phyloP scores from a whole-genome alignment of 768 basidiomycete genomes.

The Rhodotorula diobovata region DNA sequence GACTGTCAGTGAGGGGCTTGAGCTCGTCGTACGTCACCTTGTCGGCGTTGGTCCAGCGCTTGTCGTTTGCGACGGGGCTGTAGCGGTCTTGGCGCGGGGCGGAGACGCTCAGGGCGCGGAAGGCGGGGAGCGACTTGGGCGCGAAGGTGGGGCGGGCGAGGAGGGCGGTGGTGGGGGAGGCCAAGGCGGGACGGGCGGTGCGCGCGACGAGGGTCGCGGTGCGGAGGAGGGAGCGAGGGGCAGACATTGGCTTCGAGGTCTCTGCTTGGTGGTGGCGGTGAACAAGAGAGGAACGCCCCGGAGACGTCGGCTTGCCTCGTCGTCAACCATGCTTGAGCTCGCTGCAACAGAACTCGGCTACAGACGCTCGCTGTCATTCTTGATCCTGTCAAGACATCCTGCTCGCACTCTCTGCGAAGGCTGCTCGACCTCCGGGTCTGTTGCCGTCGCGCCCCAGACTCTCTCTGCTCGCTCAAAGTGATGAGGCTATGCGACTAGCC shows the following conservation, averaged over 20 bases:
- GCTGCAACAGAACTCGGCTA: too few species aligned
- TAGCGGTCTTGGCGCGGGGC: neutral
- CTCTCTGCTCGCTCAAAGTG: too few species aligned
- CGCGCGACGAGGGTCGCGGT: neutral
- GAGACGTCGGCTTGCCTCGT: too few species aligned
- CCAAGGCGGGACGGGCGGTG: neutral
- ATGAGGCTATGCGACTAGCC: too few species aligned
- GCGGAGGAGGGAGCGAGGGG: neutral
- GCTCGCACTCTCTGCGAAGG: neutral
- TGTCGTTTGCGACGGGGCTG: constrained; percentile 3
- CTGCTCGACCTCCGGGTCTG: too few species aligned
- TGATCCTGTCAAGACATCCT: too few species aligned
- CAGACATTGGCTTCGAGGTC: neutral
- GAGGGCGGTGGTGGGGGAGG: neutral
- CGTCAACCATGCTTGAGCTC: too few species aligned
- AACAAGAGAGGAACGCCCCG: neutral
- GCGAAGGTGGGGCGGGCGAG: neutral
- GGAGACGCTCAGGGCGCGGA: neutral
- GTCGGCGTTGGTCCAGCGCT: constrained; percentile 16
- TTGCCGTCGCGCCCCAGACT: too few species aligned
- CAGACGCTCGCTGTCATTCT: too few species aligned
- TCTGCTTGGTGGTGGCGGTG: neutral
- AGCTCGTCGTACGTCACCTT: constrained; percentile 70
- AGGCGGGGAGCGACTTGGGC: neutral
- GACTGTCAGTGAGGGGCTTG: constrained; percentile 71